Base-by-base conservation (phyloP, 768 basidiomycete genomes). In the Coprinellus aureogranulatus region DNA sequence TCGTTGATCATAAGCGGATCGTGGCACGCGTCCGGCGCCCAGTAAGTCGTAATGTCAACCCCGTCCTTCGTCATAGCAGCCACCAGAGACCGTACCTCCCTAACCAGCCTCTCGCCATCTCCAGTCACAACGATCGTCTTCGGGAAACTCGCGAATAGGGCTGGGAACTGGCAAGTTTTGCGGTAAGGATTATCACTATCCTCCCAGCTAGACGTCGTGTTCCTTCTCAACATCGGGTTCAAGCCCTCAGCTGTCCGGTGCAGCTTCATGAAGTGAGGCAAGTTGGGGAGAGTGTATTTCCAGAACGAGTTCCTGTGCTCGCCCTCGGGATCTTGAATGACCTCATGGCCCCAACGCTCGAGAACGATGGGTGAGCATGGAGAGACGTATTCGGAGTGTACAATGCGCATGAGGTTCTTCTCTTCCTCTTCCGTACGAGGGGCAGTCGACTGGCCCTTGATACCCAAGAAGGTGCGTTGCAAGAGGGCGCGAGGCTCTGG, bases 401-500 rank as follows among this genome's bases (percentile, higher is more conserved):
- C 69, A 47, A 76, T 60, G 57, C 71, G 63, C 69, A 71, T 70
- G 20, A 77, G 65, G 11, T 66, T 64, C 3, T 60, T 50, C 45
- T 70, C 69, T 46, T 75, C 72, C 22, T 71, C 72, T 28, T 67
- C 65, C 18, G 64, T 66, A 0, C 30, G 10, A 9, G 61, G 62
- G 8, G 53, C 47, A 12, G 51, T 46, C 2, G 60, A 61, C 30
- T 61, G 53, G 37, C 64, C 61, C 27, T 68, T 66, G 64, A 76
- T 74, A 10, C 81, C 81, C 3, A 83, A 75, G 70, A 82, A 82
- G n/a, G 80, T 80, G 34, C 79, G 76, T 45, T 80, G 79, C 10
- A 82, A 71, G 22, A 82, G 73, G 0, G 79, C 80, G 37, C 80
- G 78, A 2, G 81, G 80, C 60, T 81, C 81, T 4, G 79, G 79